A percentile compares a stretch with the other conserved stretches of the same genome.
Conservation (phyloP, 306 rosid species). For the Gastrolobium villosum region DNA sequence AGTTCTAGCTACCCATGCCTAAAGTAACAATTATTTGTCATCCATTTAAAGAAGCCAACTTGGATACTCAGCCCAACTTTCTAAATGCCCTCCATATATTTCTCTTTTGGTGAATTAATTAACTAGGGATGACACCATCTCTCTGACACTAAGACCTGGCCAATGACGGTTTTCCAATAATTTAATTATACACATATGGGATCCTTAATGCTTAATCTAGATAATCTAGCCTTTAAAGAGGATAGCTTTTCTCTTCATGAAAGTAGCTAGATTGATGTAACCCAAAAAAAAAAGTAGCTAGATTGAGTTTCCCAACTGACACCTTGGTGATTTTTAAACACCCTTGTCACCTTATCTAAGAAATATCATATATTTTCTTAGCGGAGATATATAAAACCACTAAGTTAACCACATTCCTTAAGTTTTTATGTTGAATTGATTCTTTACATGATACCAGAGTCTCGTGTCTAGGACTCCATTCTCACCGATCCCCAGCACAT, state of each 20-base stretch:
- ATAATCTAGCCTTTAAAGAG: not conserved
- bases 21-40: not conserved
- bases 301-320: not conserved
- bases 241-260: not conserved
- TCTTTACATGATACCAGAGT: no score
- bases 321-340: not conserved
- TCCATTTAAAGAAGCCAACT: constrained; percentile 13
- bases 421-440: no score
- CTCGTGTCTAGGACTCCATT: no score
- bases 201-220: constrained; percentile 13
- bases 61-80: constrained; percentile 25
- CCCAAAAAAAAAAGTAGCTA: not conserved
- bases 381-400: no score
- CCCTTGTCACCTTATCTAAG: not conserved
- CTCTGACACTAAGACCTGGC: not conserved
- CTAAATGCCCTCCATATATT: constrained; percentile 1
- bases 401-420: no score
- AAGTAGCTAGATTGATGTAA: not conserved
- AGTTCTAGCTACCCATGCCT: not conserved
- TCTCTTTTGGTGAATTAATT: constrained; percentile 20
- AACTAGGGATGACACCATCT: constrained; percentile 8
- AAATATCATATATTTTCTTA: not conserved
- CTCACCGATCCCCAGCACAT: no score
- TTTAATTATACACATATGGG: not conserved
- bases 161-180: constrained; percentile 22